Base-by-base conservation (phyloP, 2,329 filamentous ascomycete genomes). In the Fonsecaea pugnacius region DNA sequence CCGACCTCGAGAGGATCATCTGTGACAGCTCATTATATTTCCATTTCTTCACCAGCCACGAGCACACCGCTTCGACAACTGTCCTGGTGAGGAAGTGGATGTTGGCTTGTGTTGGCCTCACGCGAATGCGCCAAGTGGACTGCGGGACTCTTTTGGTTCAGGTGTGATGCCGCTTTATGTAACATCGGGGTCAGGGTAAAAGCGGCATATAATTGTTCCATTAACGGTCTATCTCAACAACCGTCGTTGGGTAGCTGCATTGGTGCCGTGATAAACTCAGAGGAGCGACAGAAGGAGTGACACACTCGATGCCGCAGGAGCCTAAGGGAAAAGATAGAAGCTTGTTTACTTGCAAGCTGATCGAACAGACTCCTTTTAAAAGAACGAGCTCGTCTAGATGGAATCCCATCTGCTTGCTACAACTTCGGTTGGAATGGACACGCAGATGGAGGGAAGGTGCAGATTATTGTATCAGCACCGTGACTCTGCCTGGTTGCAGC, bases 61-160 rank as follows among this genome's bases (percentile, higher is more conserved):
- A 14, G 21, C 18, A 48, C 43, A 48, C 43, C 43, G 43, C 43
- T 48, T 24, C 21, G 43, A 48, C 43, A 48, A 48, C 43, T 27
- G 21, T 48, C 6, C 43, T 21, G 24, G 43, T 27, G 18, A 6
- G 18, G 24, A 48, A 48, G 38, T 27, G 18, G 18, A 48, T 24
- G 16, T 48, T 21, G 18, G 18, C 27, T 30, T 48, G 18, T 48
- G 43, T 10, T 48, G 21, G n/a, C 43, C 21, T 24, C 43, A 12
- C 1, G 21, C 43, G 21, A 48, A 24, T 24, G 18, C 43, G 43
- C 21, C 21, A 27, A 27, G 35, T 12, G 35, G 16, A 38, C 12
- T 9, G 35, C 35, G 16, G 38, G 38, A 43, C 38, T 9, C 21
- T 5, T 24, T 48, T 27, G 6, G 43, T 7, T 24, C 21, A 48